Conservation (phyloP, 2,329 filamentous ascomycete species). For the Penicillium concentricum region DNA sequence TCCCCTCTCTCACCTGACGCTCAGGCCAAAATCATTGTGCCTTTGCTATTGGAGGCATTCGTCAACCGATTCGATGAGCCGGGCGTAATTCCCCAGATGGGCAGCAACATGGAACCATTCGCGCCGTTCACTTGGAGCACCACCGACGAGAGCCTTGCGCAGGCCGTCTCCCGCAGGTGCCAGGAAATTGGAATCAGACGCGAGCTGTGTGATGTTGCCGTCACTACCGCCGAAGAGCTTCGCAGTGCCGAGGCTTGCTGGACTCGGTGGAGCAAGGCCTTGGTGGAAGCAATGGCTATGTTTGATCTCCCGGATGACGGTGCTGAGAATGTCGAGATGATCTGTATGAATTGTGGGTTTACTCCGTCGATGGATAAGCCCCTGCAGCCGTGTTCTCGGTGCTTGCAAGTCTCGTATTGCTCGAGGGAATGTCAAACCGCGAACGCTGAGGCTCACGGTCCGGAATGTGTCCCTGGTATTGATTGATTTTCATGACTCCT, state of each 20-base stretch:
- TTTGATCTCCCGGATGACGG: neutral
- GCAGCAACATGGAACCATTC: neutral
- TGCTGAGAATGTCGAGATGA: neutral
- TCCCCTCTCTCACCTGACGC: neutral
- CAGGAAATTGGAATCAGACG: neutral
- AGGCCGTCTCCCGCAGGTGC: neutral
- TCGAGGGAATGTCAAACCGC: neutral
- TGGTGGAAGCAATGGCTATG: neutral
- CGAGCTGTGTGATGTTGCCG: neutral
- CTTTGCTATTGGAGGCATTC: constrained; percentile 8
- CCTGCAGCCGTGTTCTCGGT: neutral
- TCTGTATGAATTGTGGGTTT: constrained; percentile 3
- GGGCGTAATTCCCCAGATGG: neutral
- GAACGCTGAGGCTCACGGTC: neutral
- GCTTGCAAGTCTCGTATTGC: neutral
- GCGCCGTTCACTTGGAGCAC: constrained; percentile 9
- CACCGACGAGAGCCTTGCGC: neutral
- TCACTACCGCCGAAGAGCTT: neutral
- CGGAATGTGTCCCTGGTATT: neutral
- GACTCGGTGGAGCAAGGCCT: neutral
- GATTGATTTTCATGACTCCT: neutral
- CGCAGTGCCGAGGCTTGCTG: neutral
- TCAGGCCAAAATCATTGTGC: constrained; percentile 7
- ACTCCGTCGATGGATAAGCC: constrained; percentile 2
- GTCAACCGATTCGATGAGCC: constrained; percentile 4